Evolutionary conservation across 441 rosid species (phyloP), one percentile per base, ranked within the genome.

Genomic region (Eruca vesicaria): DNA sequence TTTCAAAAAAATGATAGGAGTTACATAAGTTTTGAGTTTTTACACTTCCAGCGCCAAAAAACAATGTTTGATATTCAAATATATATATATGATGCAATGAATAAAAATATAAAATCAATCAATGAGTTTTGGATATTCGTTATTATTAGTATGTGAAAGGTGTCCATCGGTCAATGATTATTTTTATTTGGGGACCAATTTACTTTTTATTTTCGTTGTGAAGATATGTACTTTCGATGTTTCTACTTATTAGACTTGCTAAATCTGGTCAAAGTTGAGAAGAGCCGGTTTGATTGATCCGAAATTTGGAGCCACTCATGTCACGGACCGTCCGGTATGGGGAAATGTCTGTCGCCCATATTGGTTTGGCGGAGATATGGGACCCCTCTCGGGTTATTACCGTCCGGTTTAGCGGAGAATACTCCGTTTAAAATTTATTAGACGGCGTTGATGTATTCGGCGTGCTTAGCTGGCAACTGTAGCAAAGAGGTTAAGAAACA

Each of bases 391-490:
- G 23, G 9, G 33, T 57, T 12, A 41, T 58, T n/a, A 9, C 69
- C 59, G 62, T 50, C 29, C 32, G 63, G 68, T 71, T 73, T 55
- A 14, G 68, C 58, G 59, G 55, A 12, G 33, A 61, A 11, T 4
- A 18, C 56, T 50, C 65, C 73, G 77, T 72, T 60, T 72, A 52
- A 56, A 4, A 3, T 61, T 35, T 20, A 0, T 35, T 63, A 63
- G 20, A 72, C 73, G 77, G 69, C 76, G 80, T 71, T 77, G 61
- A 41, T 60, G 16, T 19, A 71, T 65, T 66, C 35, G 76, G 80
- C 64, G 69, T 66, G 76, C 80, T 77, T 71, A 77, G 76, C 80
- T 77, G 80, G 80, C 76, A 71, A 66, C 45, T 64, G 28, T 57
- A 59, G 64, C 69, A 28, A 59, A 63, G 77, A 38, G 64, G 64